Conservation (phyloP, 805 yeast species). For the Kodamaea sagamina region DNA sequence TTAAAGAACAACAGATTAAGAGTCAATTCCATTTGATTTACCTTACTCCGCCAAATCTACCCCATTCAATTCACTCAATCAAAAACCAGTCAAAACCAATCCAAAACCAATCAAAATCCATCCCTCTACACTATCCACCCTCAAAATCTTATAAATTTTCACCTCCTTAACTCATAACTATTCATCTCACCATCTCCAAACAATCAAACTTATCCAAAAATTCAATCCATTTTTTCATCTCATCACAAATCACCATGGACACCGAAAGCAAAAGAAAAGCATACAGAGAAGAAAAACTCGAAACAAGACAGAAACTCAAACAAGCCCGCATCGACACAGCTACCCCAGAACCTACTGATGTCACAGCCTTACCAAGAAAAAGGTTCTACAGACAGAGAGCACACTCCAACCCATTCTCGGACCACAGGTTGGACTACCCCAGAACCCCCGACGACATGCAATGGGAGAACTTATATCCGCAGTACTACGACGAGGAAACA, state of each 20-base stretch:
- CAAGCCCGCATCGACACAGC: conserved; percentile 43
- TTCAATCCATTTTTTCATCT: conserved; percentile 9
- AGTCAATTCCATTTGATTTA: no score
- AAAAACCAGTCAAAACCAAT: no score
- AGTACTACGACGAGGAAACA: conserved; percentile 44
- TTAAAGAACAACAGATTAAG: no score
- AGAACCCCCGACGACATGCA: conserved; percentile 78
- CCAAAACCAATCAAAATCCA: no score
- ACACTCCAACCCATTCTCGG: conserved; percentile 96
- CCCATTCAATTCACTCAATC: no score
- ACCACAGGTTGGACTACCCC: conserved; percentile 90
- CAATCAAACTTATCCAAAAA: conserved; percentile 2
- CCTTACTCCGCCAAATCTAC: no score
- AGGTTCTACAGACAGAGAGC: conserved; percentile 95
- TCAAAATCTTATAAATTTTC: no score
- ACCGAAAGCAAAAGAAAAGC: conserved; percentile 47
- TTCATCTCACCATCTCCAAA: not conserved
- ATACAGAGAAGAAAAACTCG: conserved; percentile 51
- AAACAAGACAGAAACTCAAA: conserved; percentile 45
- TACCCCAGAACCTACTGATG: conserved; percentile 19
- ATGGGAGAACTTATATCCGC: conserved; percentile 80
- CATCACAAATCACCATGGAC: conserved; percentile 7
- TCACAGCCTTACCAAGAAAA: conserved; percentile 70
- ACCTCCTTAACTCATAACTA: not conserved
- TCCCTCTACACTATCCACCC: no score